Evolutionary conservation across 2,329 filamentous ascomycete species (phyloP).

Genomic region (Plenodomus biglobosus): DNA sequence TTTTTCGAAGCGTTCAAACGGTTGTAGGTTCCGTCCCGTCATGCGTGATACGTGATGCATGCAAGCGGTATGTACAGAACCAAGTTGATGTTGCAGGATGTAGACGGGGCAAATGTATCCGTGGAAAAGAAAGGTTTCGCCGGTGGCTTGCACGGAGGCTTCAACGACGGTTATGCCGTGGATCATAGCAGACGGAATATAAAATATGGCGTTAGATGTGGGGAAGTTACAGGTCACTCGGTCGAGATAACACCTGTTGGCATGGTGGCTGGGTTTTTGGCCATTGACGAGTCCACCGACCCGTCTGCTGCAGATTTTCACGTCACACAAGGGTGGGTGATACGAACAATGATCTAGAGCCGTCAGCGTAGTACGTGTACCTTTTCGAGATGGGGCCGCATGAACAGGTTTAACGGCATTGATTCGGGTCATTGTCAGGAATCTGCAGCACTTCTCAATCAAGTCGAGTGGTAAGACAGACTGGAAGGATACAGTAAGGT

Average conservation of each 20-base stretch:
- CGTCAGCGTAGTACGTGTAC: slow-evolving; percentile 7
- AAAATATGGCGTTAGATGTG: slow-evolving; percentile 2
- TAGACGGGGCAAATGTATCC: neutral
- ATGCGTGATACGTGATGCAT: slow-evolving; percentile 4
- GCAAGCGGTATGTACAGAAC: neutral
- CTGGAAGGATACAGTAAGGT: slow-evolving; percentile 1
- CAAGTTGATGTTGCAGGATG: slow-evolving; percentile 4
- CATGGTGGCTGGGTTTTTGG: slow-evolving; percentile 11
- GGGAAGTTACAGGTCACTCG: slow-evolving; percentile 1
- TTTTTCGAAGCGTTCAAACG: neutral
- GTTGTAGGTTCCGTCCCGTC: neutral
- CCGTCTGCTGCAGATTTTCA: slow-evolving; percentile 2
- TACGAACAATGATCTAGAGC: slow-evolving; percentile 18
- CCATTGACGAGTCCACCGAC: slow-evolving; percentile 1
- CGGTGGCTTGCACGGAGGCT: slow-evolving; percentile 2
- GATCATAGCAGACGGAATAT: slow-evolving; percentile 6
- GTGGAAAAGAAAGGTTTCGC: neutral
- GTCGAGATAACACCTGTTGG: slow-evolving; percentile 3
- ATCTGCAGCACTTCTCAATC: slow-evolving; percentile 13
- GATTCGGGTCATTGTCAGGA: slow-evolving; percentile 7
- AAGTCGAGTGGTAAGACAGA: slow-evolving; percentile 3
- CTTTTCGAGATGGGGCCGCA: slow-evolving; percentile 4
- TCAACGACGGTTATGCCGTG: slow-evolving; percentile 6
- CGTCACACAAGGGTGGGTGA: slow-evolving; percentile 4
- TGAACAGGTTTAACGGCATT: slow-evolving; percentile 6